These are phyloP conservation scores for Cryptococcus sp. DNA, from an alignment of 1,284 basidiomycete genomes.

Conservation along the genomic window DNA sequence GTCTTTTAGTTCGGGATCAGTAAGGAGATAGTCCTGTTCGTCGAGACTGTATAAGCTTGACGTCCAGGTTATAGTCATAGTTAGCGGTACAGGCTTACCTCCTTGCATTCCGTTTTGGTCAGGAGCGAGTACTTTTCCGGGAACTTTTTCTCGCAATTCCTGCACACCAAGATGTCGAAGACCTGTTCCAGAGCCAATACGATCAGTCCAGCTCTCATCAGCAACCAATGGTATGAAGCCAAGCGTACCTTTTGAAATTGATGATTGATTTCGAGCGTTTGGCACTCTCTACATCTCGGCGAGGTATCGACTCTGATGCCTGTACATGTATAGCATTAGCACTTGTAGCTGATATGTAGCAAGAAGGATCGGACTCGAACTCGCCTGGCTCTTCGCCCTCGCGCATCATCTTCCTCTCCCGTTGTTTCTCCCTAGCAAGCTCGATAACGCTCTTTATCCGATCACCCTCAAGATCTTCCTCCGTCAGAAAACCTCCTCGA, in stretches of 20 bases:
- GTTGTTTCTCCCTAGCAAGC: constrained; percentile 67
- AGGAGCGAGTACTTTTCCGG: constrained; percentile 92
- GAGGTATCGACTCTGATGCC: constrained; percentile 63
- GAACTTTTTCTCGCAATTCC: constrained; percentile 80
- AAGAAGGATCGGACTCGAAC: constrained; percentile 21
- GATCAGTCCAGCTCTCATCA: no score
- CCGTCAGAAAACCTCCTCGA: constrained; percentile 77
- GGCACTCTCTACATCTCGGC: constrained; percentile 80
- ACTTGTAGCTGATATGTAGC: neutral
- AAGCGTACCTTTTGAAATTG: constrained; percentile 61
- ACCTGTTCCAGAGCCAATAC: constrained; percentile 53
- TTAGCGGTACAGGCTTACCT: constrained; percentile 60
- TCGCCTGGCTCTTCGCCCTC: constrained; percentile 70
- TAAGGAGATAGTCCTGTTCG: constrained; percentile 79
- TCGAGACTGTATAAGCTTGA: neutral
- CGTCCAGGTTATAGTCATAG: no score
- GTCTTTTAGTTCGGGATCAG: constrained; percentile 89
- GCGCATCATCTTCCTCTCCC: constrained; percentile 66
- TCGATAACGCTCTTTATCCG: constrained; percentile 64
- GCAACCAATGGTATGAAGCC: no score
- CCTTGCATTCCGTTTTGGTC: constrained; percentile 98
- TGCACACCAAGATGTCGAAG: constrained; percentile 83
- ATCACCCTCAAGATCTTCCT: constrained; percentile 60
- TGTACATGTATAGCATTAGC: constrained; percentile 11
- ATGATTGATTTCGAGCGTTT: constrained; percentile 79